Evolutionary conservation across 1,284 basidiomycete species (phyloP), one percentile per base, ranked within the genome.

Genomic region (Phlebopus sp.): DNA sequence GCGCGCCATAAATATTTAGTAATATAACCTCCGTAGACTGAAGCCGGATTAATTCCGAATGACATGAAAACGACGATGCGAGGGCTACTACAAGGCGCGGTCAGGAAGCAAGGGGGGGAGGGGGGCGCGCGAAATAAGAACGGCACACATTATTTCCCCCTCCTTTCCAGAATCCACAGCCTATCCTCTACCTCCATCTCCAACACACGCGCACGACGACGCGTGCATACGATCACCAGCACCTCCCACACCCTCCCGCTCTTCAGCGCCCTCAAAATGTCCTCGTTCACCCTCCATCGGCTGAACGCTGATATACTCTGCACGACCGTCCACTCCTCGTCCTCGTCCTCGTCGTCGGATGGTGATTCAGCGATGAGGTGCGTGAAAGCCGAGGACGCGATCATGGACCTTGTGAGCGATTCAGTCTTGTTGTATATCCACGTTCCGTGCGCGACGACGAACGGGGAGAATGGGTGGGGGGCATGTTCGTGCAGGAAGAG

Each of bases 341-440:
- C 59, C 52, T 36, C 51, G 39, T 51, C 46, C 53, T 64, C 83
- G 0, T 3, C 21, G 21, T 6, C 27, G 27, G 10, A 25, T 9
- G 53, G 45, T 17, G 62, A 56, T 37, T 65, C 63, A 1, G 76
- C 66, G 50, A 90, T 81, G 42, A 81, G 66, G 60, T 89, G 86
- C 2, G 87, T 85, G 55, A 84, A 73, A 15, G 69, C 50, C 3
- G 65, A 59, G 1, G 74, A 55, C 1, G 54, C 46, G 21, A 67
- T 71, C 46, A 82, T 65, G 5, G 69, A 59, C 1, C 60, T 55
- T 0, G 77, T 69, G 18, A 88, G 68, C 38, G 75, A 69, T 64
- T 93, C 90, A 0, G 86, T 87, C 69, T 92, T 92, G 67, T 88
- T 79, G 69, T 92, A 93, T 23, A 67, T 70, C 86, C 88, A 91